Evolutionary conservation across 2,329 filamentous ascomycete species (phyloP).

Genomic region (Hypomyces perniciosus): DNA sequence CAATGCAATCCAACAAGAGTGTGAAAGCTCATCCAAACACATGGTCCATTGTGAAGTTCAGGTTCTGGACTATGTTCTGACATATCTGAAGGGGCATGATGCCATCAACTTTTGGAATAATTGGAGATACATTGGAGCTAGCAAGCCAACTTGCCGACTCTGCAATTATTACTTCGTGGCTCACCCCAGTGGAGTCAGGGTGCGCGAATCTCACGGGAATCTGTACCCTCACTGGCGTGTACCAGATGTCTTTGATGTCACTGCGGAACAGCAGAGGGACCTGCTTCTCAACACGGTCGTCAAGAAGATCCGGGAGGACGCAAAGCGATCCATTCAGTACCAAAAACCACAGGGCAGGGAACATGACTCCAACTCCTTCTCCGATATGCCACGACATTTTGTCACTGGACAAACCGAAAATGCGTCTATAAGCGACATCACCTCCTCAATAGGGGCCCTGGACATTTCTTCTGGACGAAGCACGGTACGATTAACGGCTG

Average conservation of each 20-base stretch:
- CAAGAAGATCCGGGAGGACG: background rate
- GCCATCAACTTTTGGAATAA: constrained; percentile 24
- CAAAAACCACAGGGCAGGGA: background rate
- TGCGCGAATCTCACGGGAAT: constrained; percentile 30
- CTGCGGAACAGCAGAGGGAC: background rate
- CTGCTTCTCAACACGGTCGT: background rate
- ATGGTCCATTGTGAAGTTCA: constrained; percentile 32
- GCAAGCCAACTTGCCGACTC: constrained; percentile 36
- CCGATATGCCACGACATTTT: background rate
- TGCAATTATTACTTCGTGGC: constrained; percentile 32
- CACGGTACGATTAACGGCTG: background rate
- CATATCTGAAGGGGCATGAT: constrained; percentile 4
- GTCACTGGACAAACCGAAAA: background rate
- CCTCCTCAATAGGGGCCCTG: background rate
- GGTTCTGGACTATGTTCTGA: constrained; percentile 22
- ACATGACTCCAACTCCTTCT: constrained; percentile 8
- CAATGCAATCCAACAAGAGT: constrained; percentile 15
- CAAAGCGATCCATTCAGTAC: background rate
- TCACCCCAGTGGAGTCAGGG: constrained; percentile 20
- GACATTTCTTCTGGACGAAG: background rate
- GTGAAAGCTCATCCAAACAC: constrained; percentile 16
- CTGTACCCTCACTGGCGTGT: constrained; percentile 34
- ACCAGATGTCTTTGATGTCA: constrained; percentile 24
- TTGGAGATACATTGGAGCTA: constrained; percentile 33
- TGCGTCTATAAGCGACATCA: background rate